Conservation (phyloP, 352 stramenopile genomes). For the Aphanomyces euteiches region DNA sequence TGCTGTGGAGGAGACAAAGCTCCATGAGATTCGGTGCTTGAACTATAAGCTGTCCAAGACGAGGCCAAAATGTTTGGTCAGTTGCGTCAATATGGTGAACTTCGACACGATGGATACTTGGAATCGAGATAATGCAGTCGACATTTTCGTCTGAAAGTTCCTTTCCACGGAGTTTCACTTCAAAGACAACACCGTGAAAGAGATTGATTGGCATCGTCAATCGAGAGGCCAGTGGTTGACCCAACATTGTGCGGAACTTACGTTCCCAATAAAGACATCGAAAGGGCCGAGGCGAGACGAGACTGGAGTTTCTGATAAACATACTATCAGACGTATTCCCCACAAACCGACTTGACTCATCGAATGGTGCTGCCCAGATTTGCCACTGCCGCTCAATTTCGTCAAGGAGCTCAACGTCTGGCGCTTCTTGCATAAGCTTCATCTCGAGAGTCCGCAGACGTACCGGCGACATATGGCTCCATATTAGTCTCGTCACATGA, state of each 20-base stretch:
- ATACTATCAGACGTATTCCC: not conserved
- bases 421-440: not conserved
- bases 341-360: constrained; percentile 19
- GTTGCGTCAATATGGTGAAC: constrained; percentile 9
- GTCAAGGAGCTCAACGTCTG: constrained; percentile 8
- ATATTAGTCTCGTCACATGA: not conserved
- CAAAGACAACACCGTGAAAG: constrained; percentile 13
- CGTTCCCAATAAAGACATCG: constrained; percentile 20
- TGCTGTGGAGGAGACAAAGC: constrained; percentile 27
- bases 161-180: constrained; percentile 27
- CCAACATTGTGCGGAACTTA: constrained; percentile 17
- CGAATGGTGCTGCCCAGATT: not conserved
- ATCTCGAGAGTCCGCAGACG: constrained; percentile 15
- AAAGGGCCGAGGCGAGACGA: not conserved
- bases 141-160: constrained; percentile 21
- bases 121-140: not conserved
- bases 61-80: not conserved
- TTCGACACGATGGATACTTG: constrained; percentile 20
- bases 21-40: not conserved
- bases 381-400: constrained; percentile 15
- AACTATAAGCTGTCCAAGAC: not conserved
- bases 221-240: not conserved
- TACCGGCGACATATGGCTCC: constrained; percentile 12
- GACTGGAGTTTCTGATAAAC: constrained; percentile 3
- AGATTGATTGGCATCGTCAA: not conserved